Evolutionary conservation across 192 early-diverging fungal species (phyloP).

Genomic region (Mortierella alpina): DNA sequence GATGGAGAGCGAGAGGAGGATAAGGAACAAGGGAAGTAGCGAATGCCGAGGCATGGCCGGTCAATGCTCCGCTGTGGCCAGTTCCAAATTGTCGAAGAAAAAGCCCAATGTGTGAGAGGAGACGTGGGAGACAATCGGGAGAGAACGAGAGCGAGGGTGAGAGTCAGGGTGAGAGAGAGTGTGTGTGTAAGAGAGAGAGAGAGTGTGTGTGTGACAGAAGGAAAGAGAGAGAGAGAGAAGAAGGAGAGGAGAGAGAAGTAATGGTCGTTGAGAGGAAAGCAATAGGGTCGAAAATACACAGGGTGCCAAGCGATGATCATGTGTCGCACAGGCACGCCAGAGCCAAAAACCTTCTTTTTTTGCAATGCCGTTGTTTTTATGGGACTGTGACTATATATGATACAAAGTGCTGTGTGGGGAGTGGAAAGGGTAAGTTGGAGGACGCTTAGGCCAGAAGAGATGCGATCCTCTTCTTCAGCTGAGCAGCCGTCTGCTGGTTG

Average conservation of each 20-base stretch:
- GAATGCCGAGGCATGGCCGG: conserved; percentile 32
- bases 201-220: not conserved
- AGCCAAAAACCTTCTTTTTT: not conserved
- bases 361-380: too few relatives aligned
- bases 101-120: not conserved
- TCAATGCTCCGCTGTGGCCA: not conserved
- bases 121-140: not conserved
- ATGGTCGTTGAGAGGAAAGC: not conserved
- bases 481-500: conserved; percentile 74
- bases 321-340: not conserved
- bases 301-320: not conserved
- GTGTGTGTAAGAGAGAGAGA: not conserved
- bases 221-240: not conserved
- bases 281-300: not conserved
- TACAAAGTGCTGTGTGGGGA: not conserved
- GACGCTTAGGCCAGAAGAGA: conserved; percentile 25
- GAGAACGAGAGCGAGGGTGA: not conserved
- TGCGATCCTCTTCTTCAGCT: conserved; percentile 68
- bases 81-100: not conserved
- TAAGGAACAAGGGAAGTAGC: conserved; percentile 2
- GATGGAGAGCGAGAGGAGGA: conserved; percentile 14
- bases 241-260: not conserved
- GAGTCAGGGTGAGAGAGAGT: not conserved
- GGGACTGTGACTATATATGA: too few relatives aligned
- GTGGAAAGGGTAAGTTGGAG: not conserved